A percentile compares a stretch with the other conserved stretches of the same genome.
Evolutionary conservation across 805 yeast species (phyloP).

Genomic region (Candida adriatica): DNA sequence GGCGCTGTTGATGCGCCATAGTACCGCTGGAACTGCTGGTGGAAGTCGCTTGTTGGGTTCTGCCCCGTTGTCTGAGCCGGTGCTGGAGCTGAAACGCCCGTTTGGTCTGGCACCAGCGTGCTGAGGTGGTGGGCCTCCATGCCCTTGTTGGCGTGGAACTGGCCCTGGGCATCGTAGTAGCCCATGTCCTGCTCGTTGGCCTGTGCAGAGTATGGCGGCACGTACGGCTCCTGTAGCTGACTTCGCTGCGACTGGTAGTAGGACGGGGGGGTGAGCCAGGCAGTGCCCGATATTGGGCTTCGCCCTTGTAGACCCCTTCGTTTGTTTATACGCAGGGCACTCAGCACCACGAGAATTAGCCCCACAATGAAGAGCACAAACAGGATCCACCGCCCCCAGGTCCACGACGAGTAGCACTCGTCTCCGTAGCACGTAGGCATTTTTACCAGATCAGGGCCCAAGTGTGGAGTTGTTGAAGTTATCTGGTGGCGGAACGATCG

Average conservation of each 20-base stretch:
- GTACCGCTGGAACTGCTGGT: constrained; percentile 22
- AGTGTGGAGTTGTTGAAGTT: too few relatives aligned
- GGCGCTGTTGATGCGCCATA: constrained; percentile 7
- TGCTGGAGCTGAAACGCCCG: constrained; percentile 13
- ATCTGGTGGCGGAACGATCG: too few relatives aligned
- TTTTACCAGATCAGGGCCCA: constrained; percentile 3
- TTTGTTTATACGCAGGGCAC: constrained; percentile 49
- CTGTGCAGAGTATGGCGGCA: constrained; percentile 61
- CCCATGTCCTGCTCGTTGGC: constrained; percentile 76
- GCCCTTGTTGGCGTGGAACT: constrained; percentile 29
- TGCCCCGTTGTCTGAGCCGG: constrained; percentile 13
- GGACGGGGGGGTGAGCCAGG: constrained; percentile 86
- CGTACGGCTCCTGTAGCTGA: constrained; percentile 42
- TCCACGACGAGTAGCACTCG: constrained; percentile 13
- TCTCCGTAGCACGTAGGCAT: constrained; percentile 18
- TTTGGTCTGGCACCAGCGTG: constrained; percentile 20
- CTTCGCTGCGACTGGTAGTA: constrained; percentile 34
- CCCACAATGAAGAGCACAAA: constrained; percentile 54
- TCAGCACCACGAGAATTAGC: constrained; percentile 37
- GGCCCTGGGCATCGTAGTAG: constrained; percentile 28
- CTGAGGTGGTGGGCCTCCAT: constrained; percentile 15
- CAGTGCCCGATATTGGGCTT: constrained; percentile 65
- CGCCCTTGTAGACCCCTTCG: constrained; percentile 37
- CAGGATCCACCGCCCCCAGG: constrained; percentile 30
- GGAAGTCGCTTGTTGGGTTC: constrained; percentile 14